Percentiles rank a stretch among this genome's conserved stretches.
phyloP scores from a whole-genome alignment of 2,329 filamentous ascomycete genomes.

The Aspergillus sp. region DNA sequence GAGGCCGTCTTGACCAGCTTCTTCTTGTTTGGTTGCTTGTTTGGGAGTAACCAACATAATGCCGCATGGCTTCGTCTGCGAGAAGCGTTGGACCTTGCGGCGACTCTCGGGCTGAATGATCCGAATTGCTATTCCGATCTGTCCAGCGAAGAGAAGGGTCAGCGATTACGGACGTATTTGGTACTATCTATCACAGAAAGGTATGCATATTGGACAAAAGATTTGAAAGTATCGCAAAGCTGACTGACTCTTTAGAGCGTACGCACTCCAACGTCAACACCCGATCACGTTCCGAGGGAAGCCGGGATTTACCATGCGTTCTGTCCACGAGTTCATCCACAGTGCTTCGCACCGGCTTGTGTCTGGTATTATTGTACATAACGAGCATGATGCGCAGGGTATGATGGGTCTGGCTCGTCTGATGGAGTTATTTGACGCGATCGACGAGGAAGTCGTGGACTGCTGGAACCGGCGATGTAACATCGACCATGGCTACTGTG shows the following conservation, averaged over 20 bases:
- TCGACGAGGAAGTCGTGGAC: slow-evolving; percentile 37
- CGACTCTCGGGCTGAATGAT: slow-evolving; percentile 33
- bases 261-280: slow-evolving; percentile 36
- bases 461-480: slow-evolving; percentile 45
- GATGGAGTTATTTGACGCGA: slow-evolving; percentile 39
- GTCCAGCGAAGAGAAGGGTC: slow-evolving; percentile 30
- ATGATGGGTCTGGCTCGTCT: slow-evolving; percentile 38
- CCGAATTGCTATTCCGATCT: slow-evolving; percentile 32
- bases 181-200: slow-evolving; percentile 31
- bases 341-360: slow-evolving; percentile 28
- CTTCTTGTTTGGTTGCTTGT: slow-evolving; percentile 66
- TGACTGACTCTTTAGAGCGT: slow-evolving; percentile 22
- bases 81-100: slow-evolving; percentile 50
- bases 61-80: slow-evolving; percentile 70
- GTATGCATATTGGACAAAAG: slow-evolving; percentile 6
- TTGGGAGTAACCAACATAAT: slow-evolving; percentile 64
- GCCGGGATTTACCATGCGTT: slow-evolving; percentile 32
- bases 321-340: slow-evolving; percentile 34
- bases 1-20: slow-evolving; percentile 56
- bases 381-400: slow-evolving; percentile 35
- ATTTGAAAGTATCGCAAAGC: too few species aligned
- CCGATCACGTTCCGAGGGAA: slow-evolving; percentile 36
- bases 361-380: slow-evolving; percentile 36
- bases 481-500: slow-evolving; percentile 51
- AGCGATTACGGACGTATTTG: slow-evolving; percentile 30